These are phyloP conservation scores for Saksenaea oblongispora DNA, from an alignment of 371 early-diverging fungal species.

Conservation along the genomic window DNA sequence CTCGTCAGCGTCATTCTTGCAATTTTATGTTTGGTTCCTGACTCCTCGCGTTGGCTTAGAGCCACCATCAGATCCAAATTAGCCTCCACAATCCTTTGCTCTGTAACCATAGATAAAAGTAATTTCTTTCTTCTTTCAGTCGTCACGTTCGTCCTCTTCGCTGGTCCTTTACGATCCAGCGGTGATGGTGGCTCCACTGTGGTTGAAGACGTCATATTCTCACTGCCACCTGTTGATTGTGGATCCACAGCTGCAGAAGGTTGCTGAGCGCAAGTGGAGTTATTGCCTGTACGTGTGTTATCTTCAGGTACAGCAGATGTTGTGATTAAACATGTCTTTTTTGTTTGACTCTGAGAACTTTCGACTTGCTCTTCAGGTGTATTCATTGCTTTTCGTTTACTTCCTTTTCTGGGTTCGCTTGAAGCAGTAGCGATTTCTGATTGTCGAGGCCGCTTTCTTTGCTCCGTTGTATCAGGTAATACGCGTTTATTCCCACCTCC, in stretches of 20 bases:
- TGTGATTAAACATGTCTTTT: neutral
- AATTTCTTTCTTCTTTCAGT: slow-evolving; percentile 15
- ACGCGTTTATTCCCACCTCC: neutral
- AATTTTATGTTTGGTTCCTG: neutral
- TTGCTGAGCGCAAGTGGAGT: neutral
- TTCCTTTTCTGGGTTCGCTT: neutral
- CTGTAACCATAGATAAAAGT: slow-evolving; percentile 9
- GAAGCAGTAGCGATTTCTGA: neutral
- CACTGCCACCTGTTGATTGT: neutral
- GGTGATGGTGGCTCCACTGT: neutral
- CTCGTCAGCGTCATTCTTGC: slow-evolving; percentile 15
- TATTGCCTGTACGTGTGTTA: neutral
- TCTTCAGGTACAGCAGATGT: neutral
- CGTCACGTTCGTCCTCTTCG: slow-evolving; percentile 2
- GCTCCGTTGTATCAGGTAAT: neutral
- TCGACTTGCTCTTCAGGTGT: neutral
- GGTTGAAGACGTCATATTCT: neutral
- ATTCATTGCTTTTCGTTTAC: neutral
- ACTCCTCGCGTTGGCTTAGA: slow-evolving; percentile 1
- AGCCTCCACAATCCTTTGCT: slow-evolving; percentile 16
- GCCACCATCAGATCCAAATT: slow-evolving; percentile 12
- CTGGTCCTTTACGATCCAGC: neutral
- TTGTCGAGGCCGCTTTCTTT: neutral
- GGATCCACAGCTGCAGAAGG: neutral
- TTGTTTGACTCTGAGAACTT: neutral